Conservation (phyloP, 2,329 filamentous ascomycete genomes). For the Graphiopsis chlorocephala region DNA sequence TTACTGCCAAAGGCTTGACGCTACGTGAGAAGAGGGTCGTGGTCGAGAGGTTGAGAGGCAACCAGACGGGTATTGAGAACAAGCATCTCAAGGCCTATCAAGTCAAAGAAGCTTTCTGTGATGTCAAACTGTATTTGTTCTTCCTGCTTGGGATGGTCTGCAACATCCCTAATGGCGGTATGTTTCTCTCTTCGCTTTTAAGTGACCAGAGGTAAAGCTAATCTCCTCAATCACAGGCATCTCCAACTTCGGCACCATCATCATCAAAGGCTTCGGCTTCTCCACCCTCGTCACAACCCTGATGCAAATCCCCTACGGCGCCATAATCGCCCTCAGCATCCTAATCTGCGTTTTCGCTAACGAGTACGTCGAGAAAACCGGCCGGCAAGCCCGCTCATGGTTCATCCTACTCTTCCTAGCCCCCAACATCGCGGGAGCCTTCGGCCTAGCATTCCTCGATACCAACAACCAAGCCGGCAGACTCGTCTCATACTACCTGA, state of each 20-base stretch:
- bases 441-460: conserved; percentile 57
- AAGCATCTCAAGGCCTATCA: conserved; percentile 55
- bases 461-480: conserved; percentile 51
- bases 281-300: conserved; percentile 55
- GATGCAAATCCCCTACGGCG: conserved; percentile 61
- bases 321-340: conserved; percentile 56
- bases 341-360: conserved; percentile 51
- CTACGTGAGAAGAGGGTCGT: conserved; percentile 54
- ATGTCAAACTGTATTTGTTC: conserved; percentile 60
- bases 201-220: background rate
- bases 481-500: conserved; percentile 58
- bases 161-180: conserved; percentile 57
- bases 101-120: conserved; percentile 54
- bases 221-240: conserved; percentile 42
- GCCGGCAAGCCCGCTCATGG: conserved; percentile 36
- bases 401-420: conserved; percentile 56
- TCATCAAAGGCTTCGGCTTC: conserved; percentile 59
- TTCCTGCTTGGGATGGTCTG: conserved; percentile 51
- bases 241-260: conserved; percentile 58
- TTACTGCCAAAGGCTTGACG: conserved; percentile 53
- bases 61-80: conserved; percentile 58
- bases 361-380: conserved; percentile 19
- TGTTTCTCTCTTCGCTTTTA: conserved; percentile 35
- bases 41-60: conserved; percentile 54
- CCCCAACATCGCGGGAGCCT: conserved; percentile 59